Evolutionary conservation across 169 alveolate genomes (phyloP), one percentile per base, ranked within the genome.

Genomic region (Perkinsus chesapeaki): DNA sequence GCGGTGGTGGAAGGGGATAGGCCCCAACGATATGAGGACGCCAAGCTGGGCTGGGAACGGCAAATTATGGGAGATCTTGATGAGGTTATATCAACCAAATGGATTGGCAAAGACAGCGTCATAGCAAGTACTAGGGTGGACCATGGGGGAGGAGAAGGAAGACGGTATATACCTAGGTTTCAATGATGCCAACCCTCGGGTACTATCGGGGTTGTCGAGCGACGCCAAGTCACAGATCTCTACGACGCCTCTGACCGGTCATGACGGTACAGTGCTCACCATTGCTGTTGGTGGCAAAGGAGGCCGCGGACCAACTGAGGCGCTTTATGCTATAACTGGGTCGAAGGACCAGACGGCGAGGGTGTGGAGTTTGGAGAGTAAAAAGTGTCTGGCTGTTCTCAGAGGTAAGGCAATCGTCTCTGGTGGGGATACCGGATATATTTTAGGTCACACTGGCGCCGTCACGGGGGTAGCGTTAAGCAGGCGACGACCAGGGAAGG

Each of bases 391-490:
- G 3, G 82, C 82, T 16, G 82, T 60, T 34, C 82, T 60, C 31
- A 60, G 27, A 34, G 82, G 82, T 60, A 16, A 34, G 82, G 0
- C 82, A 27, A 1, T 34, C 3, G 3, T 34, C 82, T 60, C 7
- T 9, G 23, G 82, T 16, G 27, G 82, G 7, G 82, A 5, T 27
- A 34, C 3, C 23, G 31, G 82, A n/a, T 60, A 0, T 34, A 27
- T 23, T 34, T 60, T 23, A 73, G 94, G 94, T 12, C 94, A 93
- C 60, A 93, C 94, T 0, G 93, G 92, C 12, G 94, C 92, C 38
- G 94, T 93, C 39, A 93, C 93, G 23, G 92, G 90, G 0, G 94
- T 93, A 27, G 93, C 94, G 31, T n/a, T 93, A 0, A 47, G 92
- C 47, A 23, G 39, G 91, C 3, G 82, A 34, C 82, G 82, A 60